Base-by-base conservation (phyloP, 2,329 filamentous ascomycete species). In the Colletotrichum lindemuthianum region DNA sequence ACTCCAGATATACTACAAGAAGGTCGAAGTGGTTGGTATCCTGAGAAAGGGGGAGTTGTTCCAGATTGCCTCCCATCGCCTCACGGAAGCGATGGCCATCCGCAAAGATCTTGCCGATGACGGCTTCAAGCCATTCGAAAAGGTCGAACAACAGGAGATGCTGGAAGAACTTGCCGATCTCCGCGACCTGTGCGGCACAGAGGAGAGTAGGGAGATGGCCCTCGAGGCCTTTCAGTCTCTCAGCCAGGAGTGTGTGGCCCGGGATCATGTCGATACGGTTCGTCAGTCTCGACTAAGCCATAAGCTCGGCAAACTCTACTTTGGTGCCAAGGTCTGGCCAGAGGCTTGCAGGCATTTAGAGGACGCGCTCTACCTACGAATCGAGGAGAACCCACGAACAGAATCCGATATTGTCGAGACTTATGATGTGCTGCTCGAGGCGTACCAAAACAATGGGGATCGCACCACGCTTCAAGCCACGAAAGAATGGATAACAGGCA, bases 161-260 rank as follows among this genome's bases (percentile, higher is more conserved):
- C 12, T 43, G 16, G 43, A 34, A 54, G 36, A 56, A 24, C 15
- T 24, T 32, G n/a, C 55, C 34, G 36, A 54, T 49, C 32, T 64
- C 16, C 5, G 59, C 49, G 12, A 51, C 37, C 34, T 51, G 33
- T 51, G 34, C 15, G 49, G 33, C 11, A 32, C 49, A n/a, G 10
- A n/a, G 36, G 49, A 51, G 3, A 33, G 49, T 13, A 51, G 16
- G 9, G 8, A 51, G 10, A 32, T 37, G 49, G 49, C 49, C n/a
- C 36, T n/a, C 12, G 15, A 32, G 12, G 16, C 24, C 11, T 36
- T 51, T 5, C 33, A 39, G 12, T n/a, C 13, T 0, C 33, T 51
- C 10, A 32, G 12, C 7, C 15, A 10, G n/a, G n/a, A 36, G 39
- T 39, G 36, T 36, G 34, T 24, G 4, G 24, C n/a, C 8, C 13